phyloP scores from a whole-genome alignment of 2,329 filamentous ascomycete species.

The Alternaria sp. region DNA sequence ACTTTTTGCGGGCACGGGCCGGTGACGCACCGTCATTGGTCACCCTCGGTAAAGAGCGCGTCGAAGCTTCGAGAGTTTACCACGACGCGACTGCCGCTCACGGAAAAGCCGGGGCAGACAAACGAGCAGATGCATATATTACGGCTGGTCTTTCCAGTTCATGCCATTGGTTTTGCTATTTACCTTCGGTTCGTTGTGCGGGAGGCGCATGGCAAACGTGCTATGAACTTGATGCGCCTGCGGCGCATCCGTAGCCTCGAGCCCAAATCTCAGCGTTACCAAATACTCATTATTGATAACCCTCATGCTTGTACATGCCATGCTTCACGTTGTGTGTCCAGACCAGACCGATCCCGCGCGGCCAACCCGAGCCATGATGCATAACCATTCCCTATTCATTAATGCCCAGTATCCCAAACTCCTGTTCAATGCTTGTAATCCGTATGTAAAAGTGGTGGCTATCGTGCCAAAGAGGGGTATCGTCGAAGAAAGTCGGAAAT shows the following conservation, averaged over 20 bases:
- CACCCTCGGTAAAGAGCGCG: conserved; percentile 18
- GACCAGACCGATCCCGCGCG: conserved; percentile 3
- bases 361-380: conserved; percentile 5
- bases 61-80: conserved; percentile 22
- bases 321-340: conserved; percentile 1
- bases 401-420: conserved; percentile 32
- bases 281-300: conserved; percentile 17
- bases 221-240: conserved; percentile 2
- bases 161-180: not conserved
- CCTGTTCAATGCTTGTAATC: conserved; percentile 46
- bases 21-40: conserved; percentile 21
- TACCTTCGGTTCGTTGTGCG: conserved; percentile 1
- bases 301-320: conserved; percentile 9
- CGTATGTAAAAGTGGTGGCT: conserved; percentile 31
- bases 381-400: conserved; percentile 9
- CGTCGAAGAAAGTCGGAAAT: conserved; percentile 44
- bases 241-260: conserved; percentile 4
- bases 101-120: not conserved
- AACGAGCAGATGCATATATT: conserved; percentile 6
- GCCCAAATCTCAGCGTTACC: conserved; percentile 10
- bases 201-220: not conserved
- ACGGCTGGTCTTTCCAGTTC: conserved; percentile 3
- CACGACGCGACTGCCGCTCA: conserved; percentile 7
- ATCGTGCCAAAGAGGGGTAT: conserved; percentile 44
- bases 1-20: conserved; percentile 28